phyloP scores from a whole-genome alignment of 179 eudicot genomes.

The Amaranthus tricolor region DNA sequence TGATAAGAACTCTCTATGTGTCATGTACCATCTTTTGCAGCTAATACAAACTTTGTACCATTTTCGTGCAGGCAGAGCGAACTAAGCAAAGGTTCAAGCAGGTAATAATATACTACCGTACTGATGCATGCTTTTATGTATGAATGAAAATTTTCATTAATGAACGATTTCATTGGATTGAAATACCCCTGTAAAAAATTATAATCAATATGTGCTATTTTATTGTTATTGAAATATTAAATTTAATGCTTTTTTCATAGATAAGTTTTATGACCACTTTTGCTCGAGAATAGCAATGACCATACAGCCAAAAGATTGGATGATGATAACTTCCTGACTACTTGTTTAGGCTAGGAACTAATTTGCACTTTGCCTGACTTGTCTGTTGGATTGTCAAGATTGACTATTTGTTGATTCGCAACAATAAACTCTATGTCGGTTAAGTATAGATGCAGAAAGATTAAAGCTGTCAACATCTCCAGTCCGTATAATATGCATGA shows the following conservation, averaged over 20 bases:
- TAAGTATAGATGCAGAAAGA: not conserved
- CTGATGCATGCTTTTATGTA: constrained; percentile 2
- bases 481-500: not conserved
- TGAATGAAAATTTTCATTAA: not conserved
- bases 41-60: constrained; percentile 19
- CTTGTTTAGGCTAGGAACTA: not conserved
- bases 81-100: constrained; percentile 52
- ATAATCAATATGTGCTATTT: not conserved
- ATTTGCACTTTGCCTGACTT: no score
- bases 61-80: constrained; percentile 48
- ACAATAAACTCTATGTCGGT: no score
- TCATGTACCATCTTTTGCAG: not conserved
- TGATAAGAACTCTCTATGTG: not conserved
- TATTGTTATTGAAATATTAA: not conserved
- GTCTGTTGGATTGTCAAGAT: no score
- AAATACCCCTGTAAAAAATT: no score
- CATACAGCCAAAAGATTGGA: not conserved
- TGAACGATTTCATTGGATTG: not conserved
- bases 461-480: not conserved
- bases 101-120: constrained; percentile 35
- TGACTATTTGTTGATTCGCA: no score
- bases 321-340: not conserved
- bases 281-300: not conserved
- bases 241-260: not conserved
- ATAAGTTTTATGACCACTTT: not conserved